Conservation (phyloP, 768 basidiomycete genomes). For the Boletus eberwhitei region DNA sequence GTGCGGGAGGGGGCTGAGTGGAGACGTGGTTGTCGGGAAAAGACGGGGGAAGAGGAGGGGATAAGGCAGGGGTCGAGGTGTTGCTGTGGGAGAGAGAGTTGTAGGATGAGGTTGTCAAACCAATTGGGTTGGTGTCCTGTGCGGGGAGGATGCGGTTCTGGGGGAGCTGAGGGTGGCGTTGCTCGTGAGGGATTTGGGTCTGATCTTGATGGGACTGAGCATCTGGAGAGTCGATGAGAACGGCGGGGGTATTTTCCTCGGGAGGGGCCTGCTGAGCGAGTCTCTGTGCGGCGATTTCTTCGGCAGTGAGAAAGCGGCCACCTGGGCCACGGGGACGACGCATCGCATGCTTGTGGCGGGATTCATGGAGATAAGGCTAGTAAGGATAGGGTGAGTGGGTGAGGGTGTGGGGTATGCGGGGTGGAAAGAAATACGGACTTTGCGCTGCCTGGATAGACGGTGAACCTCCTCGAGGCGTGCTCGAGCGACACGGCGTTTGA, state of each 20-base stretch:
- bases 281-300: conserved; percentile 87
- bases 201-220: conserved; percentile 10
- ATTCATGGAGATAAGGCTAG: conserved; percentile 97
- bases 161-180: conserved; percentile 13
- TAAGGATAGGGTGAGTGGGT: conserved; percentile 8
- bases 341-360: conserved; percentile 97
- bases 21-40: conserved; percentile 19
- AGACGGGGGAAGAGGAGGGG: conserved; percentile 18
- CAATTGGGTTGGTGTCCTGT: conserved; percentile 9
- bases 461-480: conserved; percentile 93
- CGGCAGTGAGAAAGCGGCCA: conserved; percentile 94
- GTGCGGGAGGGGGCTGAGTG: conserved; percentile 21
- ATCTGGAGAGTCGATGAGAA: conserved; percentile 19
- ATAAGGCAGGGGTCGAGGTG: conserved; percentile 19
- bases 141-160: conserved; percentile 19
- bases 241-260: conserved; percentile 19
- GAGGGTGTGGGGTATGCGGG: background rate
- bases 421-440: conserved; percentile 46
- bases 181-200: conserved; percentile 2
- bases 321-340: conserved; percentile 95
- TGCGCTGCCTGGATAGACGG: conserved; percentile 86
- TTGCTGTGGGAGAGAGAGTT: conserved; percentile 22
- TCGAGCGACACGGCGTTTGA: conserved; percentile 89
- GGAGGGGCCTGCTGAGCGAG: conserved; percentile 31
- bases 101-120: conserved; percentile 15